phyloP scores from a whole-genome alignment of 495 filamentous ascomycete species.

The Glonium stellatum region DNA sequence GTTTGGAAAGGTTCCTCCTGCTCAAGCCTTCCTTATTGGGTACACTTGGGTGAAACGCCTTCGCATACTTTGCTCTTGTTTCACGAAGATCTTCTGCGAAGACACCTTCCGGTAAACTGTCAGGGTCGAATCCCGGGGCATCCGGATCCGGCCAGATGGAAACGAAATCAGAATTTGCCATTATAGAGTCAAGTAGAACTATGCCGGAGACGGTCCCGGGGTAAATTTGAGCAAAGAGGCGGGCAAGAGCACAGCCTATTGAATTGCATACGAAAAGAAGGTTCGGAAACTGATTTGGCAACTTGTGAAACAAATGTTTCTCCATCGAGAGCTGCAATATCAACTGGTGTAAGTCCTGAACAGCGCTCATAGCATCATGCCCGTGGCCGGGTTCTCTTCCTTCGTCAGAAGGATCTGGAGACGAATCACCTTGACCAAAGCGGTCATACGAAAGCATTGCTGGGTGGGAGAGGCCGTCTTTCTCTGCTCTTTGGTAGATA shows the following conservation, averaged over 20 bases:
- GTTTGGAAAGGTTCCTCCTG: constrained; percentile 40
- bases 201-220: constrained; percentile 42
- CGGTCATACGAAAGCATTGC: constrained; percentile 57
- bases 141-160: constrained; percentile 57
- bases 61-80: constrained; percentile 37
- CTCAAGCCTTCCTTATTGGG: constrained; percentile 52
- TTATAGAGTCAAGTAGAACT: constrained; percentile 55
- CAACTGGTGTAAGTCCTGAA: constrained; percentile 48
- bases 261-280: constrained; percentile 52
- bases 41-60: constrained; percentile 48
- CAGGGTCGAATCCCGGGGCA: constrained; percentile 41
- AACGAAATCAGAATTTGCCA: constrained; percentile 54
- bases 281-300: constrained; percentile 6
- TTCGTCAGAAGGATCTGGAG: constrained; percentile 48
- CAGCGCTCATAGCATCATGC: constrained; percentile 46
- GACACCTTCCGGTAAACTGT: constrained; percentile 39
- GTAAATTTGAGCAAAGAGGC: constrained; percentile 48
- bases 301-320: constrained; percentile 6
- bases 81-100: constrained; percentile 42
- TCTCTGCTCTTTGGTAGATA: constrained; percentile 34
- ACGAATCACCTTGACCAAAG: constrained; percentile 54
- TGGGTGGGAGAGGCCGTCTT: constrained; percentile 30
- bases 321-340: constrained; percentile 37
- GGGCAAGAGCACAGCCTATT: constrained; percentile 53
- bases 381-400: constrained; percentile 39